These are phyloP conservation scores for Posidonia australis DNA, from an alignment of 106 monocot genomes.

Conservation along the genomic window DNA sequence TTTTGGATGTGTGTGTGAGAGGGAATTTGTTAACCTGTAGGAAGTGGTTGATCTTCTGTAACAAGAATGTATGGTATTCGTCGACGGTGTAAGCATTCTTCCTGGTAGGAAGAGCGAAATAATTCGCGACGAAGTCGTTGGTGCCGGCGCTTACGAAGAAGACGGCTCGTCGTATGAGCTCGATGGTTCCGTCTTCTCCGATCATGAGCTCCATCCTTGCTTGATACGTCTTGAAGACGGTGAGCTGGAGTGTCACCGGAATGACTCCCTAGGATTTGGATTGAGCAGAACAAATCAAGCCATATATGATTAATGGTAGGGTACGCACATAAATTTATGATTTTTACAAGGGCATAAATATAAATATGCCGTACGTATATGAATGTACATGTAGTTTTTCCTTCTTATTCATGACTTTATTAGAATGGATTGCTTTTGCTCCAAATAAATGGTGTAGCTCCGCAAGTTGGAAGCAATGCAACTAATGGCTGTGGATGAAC, in stretches of 20 bases:
- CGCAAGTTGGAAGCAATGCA: no score
- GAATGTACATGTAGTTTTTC: no score
- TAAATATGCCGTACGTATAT: no score
- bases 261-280: constrained; percentile 41
- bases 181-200: constrained; percentile 26
- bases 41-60: constrained; percentile 27
- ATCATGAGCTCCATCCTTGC: constrained; percentile 21
- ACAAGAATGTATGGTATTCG: constrained; percentile 41
- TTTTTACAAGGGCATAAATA: no score
- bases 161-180: constrained; percentile 27
- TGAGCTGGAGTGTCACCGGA: constrained; percentile 39
- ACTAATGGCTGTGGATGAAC: no score
- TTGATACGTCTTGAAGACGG: constrained; percentile 40
- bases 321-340: no score
- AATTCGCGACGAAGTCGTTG: constrained; percentile 50
- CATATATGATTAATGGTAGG: no score
- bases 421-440: no score
- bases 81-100: constrained; percentile 27
- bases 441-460: no score
- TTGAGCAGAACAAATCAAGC: not conserved
- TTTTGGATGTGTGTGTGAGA: no score
- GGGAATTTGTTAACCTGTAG: constrained; percentile 45
- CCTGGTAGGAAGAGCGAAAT: constrained; percentile 32
- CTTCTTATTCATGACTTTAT: no score
- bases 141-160: constrained; percentile 56